Conservation (phyloP, 2,329 filamentous ascomycete genomes). For the Colletotrichum lini region DNA sequence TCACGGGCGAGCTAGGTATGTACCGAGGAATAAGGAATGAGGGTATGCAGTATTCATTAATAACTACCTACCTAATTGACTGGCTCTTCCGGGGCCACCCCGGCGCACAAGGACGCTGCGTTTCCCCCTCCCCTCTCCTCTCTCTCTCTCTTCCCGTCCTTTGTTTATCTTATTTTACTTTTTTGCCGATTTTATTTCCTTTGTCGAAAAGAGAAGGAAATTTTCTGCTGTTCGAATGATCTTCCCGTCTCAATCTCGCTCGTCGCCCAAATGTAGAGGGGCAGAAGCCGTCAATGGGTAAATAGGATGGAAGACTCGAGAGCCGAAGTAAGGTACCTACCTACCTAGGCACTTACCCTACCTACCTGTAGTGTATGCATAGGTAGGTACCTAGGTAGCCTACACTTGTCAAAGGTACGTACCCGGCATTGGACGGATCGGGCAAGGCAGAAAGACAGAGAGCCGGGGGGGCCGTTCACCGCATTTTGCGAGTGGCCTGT, state of each 20-base stretch:
- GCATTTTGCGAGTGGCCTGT: constrained; percentile 19
- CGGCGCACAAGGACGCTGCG: not conserved
- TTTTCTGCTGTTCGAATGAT: not conserved
- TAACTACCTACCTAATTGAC: too few species aligned
- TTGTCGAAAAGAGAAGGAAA: too few species aligned
- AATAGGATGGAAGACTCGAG: not conserved
- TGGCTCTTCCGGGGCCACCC: constrained; percentile 18
- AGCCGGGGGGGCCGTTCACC: constrained; percentile 38
- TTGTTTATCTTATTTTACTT: not conserved
- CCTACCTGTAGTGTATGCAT: too few species aligned
- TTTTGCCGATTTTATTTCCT: not conserved
- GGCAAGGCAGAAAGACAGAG: constrained; percentile 7
- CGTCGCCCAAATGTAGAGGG: constrained; percentile 17
- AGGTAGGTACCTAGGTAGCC: not conserved
- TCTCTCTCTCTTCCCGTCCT: not conserved
- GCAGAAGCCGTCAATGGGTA: not conserved
- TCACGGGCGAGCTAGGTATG: constrained; percentile 8
- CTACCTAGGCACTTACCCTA: not conserved
- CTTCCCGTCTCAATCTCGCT: not conserved
- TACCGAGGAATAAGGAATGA: not conserved
- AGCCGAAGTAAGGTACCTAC: not conserved
- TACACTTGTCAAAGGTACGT: not conserved
- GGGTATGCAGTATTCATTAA: too few species aligned
- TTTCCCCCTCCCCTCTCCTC: not conserved
- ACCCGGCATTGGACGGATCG: not conserved